Percentiles rank a stretch among this genome's conserved stretches.
Conservation (phyloP, 805 yeast genomes). For the Cyberlindnera mycetangii region DNA sequence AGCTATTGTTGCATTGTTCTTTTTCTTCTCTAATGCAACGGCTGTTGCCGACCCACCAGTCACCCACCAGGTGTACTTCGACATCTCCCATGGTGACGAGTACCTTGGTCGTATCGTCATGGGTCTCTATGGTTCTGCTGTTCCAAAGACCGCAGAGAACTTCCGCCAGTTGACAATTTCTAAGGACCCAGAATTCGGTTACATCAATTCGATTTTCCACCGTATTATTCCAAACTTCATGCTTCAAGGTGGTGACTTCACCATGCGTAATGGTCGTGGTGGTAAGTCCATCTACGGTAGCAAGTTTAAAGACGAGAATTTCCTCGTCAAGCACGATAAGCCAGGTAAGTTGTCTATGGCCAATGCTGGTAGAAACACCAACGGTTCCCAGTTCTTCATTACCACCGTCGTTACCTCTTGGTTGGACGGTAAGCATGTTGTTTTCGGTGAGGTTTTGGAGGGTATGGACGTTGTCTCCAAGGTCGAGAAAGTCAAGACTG, state of each 20-base stretch:
- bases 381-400: conserved; percentile 94
- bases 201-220: conserved; percentile 64
- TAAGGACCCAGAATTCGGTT: conserved; percentile 64
- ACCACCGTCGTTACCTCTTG: conserved; percentile 88
- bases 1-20: conserved; percentile 14
- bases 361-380: conserved; percentile 74
- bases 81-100: conserved; percentile 76
- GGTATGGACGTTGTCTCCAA: conserved; percentile 80
- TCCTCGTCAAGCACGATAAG: conserved; percentile 61
- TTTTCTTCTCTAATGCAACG: conserved; percentile 17
- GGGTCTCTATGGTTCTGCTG: conserved; percentile 84
- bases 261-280: conserved; percentile 66
- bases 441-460: conserved; percentile 89
- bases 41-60: conserved; percentile 35
- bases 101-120: conserved; percentile 76
- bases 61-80: conserved; percentile 83
- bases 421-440: conserved; percentile 95
- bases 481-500: conserved; percentile 72
- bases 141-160: conserved; percentile 87
- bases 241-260: conserved; percentile 83
- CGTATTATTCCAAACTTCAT: conserved; percentile 68
- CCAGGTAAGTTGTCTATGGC: conserved; percentile 77
- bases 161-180: conserved; percentile 79
- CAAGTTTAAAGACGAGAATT: conserved; percentile 68
- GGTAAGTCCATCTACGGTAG: conserved; percentile 73